These are phyloP conservation scores for Globisporangium cylindrosporum DNA, from an alignment of 352 stramenopile species.

Conservation along the genomic window DNA sequence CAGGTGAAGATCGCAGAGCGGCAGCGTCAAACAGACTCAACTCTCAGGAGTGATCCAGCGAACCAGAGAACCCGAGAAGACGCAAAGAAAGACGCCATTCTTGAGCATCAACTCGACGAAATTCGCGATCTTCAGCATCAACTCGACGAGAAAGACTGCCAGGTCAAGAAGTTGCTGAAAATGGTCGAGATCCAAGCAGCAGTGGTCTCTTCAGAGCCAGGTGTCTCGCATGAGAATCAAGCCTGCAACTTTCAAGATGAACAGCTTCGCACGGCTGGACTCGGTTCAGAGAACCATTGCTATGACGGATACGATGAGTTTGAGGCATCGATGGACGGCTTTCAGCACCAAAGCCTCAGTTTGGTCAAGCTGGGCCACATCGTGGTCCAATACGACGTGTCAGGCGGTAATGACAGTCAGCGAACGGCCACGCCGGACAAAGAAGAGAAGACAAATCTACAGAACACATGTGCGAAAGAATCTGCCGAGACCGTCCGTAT, in stretches of 20 bases:
- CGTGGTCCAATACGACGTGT: no score
- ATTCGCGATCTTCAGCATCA: background rate
- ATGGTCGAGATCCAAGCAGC: constrained; percentile 13
- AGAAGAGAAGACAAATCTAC: background rate
- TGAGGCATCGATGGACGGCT: background rate
- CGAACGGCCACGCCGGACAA: background rate
- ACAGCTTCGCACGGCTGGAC: background rate
- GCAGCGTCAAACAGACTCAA: background rate
- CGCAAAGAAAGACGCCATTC: background rate
- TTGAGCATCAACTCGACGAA: background rate
- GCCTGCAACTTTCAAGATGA: background rate
- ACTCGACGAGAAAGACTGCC: constrained; percentile 3
- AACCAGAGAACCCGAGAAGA: background rate
- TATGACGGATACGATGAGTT: constrained; percentile 11
- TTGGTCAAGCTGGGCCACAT: no score
- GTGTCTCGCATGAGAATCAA: background rate
- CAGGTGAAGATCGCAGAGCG: background rate
- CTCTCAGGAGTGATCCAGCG: background rate
- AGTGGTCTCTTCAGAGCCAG: constrained; percentile 2
- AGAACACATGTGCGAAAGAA: background rate
- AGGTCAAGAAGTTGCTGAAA: constrained; percentile 10
- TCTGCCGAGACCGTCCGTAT: background rate
- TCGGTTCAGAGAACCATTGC: no score
- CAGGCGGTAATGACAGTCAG: background rate
- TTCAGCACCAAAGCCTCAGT: background rate